Evolutionary conservation across 257 asterid species (phyloP).

Genomic region (Nicotiana otophora): DNA sequence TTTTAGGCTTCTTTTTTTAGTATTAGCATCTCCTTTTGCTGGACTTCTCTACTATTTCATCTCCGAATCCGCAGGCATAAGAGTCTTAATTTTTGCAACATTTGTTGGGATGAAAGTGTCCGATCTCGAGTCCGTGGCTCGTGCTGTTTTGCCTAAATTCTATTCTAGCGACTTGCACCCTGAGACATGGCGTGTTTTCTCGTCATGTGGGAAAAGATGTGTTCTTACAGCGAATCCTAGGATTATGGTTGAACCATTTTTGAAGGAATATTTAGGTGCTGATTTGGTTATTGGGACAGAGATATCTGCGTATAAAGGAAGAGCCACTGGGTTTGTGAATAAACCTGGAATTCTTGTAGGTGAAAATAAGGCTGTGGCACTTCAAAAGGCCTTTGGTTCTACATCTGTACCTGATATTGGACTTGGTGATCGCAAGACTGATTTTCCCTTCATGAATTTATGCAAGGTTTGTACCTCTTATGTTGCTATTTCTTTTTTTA

Average conservation of each 20-base stretch:
- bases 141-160: slow-evolving; percentile 63
- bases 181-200: slow-evolving; percentile 61
- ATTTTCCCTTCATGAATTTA: slow-evolving; percentile 57
- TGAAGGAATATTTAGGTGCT: slow-evolving; percentile 55
- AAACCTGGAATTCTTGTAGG: slow-evolving; percentile 55
- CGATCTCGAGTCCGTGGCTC: slow-evolving; percentile 54
- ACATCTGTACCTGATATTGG: slow-evolving; percentile 39
- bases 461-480: slow-evolving; percentile 48
- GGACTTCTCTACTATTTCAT: slow-evolving; percentile 48
- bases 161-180: slow-evolving; percentile 65
- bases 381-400: slow-evolving; percentile 23
- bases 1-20: slow-evolving; percentile 48
- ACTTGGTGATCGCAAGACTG: slow-evolving; percentile 57
- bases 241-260: slow-evolving; percentile 61
- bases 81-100: slow-evolving; percentile 48
- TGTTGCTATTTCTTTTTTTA: too few species aligned
- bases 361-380: slow-evolving; percentile 41
- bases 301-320: slow-evolving; percentile 34
- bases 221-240: slow-evolving; percentile 68
- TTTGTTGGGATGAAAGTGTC: slow-evolving; percentile 52
- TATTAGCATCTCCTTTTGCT: slow-evolving; percentile 52
- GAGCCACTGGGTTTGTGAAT: slow-evolving; percentile 58
- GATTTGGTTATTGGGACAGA: slow-evolving; percentile 75
- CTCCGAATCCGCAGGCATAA: slow-evolving; percentile 60
- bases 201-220: slow-evolving; percentile 54